These are phyloP conservation scores for Botrytis aclada DNA, from an alignment of 2,329 filamentous ascomycete species.

Conservation along the genomic window DNA sequence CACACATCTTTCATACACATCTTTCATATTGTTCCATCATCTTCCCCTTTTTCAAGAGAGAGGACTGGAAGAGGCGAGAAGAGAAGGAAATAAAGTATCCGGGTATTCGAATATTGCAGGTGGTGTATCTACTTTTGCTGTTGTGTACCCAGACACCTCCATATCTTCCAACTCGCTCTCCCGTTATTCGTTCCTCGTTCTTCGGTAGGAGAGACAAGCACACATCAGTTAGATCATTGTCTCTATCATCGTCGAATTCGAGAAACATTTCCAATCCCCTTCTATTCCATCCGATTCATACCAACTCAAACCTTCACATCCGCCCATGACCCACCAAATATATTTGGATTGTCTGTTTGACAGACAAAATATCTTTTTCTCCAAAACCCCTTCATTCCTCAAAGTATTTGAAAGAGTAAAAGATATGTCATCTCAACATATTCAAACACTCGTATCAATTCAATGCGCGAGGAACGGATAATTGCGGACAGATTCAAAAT, in stretches of 20 bases:
- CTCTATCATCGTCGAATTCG: neutral
- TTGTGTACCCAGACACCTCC: neutral
- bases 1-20: neutral
- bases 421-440: constrained; percentile 2
- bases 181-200: neutral
- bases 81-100: neutral
- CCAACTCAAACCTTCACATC: neutral
- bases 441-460: neutral
- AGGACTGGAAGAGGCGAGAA: neutral
- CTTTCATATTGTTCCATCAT: neutral
- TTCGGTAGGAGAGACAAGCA: neutral
- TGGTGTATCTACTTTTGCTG: neutral
- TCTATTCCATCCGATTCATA: neutral
- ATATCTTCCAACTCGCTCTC: neutral
- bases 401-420: neutral
- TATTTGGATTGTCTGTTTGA: neutral
- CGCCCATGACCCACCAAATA: neutral
- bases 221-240: neutral
- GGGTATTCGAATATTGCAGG: neutral
- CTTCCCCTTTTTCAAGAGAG: neutral
- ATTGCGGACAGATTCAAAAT: neutral
- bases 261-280: neutral
- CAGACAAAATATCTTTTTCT: no score
- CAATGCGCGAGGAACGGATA: neutral
- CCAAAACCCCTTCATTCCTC: neutral